A percentile compares a stretch with the other conserved stretches of the same genome.
These are phyloP conservation scores for Cyclotella atomus DNA, from an alignment of 108 stramenopile genomes.

Conservation along the genomic window DNA sequence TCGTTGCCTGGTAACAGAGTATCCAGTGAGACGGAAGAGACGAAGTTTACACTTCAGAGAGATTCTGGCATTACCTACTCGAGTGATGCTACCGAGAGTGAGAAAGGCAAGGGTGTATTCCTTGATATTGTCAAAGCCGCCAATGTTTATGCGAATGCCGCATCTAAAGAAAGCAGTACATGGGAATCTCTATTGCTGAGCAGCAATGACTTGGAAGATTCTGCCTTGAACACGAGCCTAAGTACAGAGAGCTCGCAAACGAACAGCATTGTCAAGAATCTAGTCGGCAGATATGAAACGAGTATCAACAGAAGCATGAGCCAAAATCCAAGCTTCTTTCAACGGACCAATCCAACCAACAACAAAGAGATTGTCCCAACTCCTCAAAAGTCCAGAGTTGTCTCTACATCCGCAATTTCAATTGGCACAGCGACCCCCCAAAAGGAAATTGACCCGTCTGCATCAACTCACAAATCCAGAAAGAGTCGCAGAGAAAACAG, in stretches of 20 bases:
- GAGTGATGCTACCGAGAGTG: not conserved
- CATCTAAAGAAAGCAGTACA: constrained; percentile 9
- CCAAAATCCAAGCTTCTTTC: not conserved
- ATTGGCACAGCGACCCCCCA: not conserved
- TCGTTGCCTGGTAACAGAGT: constrained; percentile 3
- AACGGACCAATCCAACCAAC: constrained; percentile 2
- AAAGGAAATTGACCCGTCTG: not conserved
- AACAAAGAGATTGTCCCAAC: not conserved
- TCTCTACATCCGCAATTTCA: not conserved
- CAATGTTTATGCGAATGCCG: not conserved
- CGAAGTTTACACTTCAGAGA: not conserved
- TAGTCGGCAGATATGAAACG: not conserved
- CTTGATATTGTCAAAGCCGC: not conserved
- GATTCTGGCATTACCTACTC: too few species aligned
- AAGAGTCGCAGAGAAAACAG: constrained; percentile 1
- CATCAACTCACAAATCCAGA: not conserved
- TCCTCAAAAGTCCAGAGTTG: not conserved
- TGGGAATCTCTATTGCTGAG: not conserved
- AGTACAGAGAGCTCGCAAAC: not conserved
- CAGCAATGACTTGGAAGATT: not conserved
- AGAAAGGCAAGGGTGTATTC: too few species aligned
- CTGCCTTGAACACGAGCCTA: not conserved
- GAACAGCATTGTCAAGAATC: constrained; percentile 14
- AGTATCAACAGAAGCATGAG: not conserved
- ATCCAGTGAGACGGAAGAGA: too few species aligned